A percentile compares a stretch with the other conserved stretches of the same genome.
Evolutionary conservation across 1,284 basidiomycete genomes (phyloP).

Genomic region (Phenoliferia sp.): DNA sequence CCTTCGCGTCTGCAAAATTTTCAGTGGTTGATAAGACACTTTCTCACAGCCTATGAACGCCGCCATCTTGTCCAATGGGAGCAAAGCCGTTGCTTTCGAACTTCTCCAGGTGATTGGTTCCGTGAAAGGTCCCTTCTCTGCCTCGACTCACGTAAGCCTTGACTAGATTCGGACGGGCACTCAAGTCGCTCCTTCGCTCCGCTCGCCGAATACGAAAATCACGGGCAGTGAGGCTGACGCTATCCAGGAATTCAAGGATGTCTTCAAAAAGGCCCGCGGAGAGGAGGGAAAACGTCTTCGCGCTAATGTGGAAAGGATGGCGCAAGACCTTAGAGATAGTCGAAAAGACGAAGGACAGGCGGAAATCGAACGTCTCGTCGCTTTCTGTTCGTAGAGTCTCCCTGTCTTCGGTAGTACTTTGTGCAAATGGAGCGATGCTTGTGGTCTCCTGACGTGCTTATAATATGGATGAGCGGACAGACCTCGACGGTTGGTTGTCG

Average conservation of each 20-base stretch:
- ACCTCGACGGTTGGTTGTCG: too few species aligned
- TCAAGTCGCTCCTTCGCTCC: neutral
- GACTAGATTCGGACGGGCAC: neutral
- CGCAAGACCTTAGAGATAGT: neutral
- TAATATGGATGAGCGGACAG: too few species aligned
- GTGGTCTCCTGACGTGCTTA: too few species aligned
- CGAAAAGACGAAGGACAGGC: neutral
- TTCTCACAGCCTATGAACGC: neutral
- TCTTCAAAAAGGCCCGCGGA: neutral
- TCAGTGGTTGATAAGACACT: too few species aligned
- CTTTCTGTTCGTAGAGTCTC: too few species aligned
- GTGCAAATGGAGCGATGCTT: too few species aligned
- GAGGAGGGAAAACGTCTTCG: neutral
- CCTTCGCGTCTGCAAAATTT: too few species aligned
- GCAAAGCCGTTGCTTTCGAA: neutral
- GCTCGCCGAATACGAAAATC: neutral
- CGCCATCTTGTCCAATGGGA: neutral
- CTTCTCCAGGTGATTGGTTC: neutral
- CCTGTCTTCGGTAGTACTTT: too few species aligned
- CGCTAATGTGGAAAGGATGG: neutral
- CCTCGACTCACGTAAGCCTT: neutral
- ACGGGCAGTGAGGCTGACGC: neutral
- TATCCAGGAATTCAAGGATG: neutral
- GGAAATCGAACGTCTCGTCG: neutral
- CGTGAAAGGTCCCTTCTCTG: neutral